A percentile compares a stretch with the other conserved stretches of the same genome.
These are phyloP conservation scores for Jaltomata sinuosa DNA, from an alignment of 257 asterid genomes.

Conservation along the genomic window DNA sequence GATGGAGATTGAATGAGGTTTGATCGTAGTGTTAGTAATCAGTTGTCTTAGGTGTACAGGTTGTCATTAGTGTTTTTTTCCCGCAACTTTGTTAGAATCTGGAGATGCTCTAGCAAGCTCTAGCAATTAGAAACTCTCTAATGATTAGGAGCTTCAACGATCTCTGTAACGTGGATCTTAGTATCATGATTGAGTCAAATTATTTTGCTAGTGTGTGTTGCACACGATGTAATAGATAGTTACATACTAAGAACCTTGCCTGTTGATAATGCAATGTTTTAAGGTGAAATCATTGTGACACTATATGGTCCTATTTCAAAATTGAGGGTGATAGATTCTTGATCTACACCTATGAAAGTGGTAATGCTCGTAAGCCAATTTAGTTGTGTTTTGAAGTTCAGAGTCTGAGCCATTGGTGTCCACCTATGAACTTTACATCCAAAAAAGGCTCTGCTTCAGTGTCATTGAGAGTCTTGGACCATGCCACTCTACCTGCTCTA, in stretches of 20 bases:
- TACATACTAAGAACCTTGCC: background rate
- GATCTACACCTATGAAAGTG: background rate
- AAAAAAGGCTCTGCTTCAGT: conserved; percentile 37
- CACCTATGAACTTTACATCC: conserved; percentile 41
- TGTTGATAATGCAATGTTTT: background rate
- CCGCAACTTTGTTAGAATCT: background rate
- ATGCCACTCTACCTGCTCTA: conserved; percentile 35
- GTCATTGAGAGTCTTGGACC: conserved; percentile 42
- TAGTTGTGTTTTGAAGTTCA: background rate
- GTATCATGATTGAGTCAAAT: background rate
- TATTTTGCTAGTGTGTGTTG: background rate
- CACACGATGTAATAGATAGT: background rate
- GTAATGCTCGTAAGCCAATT: background rate
- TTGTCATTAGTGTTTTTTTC: background rate
- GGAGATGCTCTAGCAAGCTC: background rate
- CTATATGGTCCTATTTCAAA: background rate
- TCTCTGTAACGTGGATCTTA: background rate
- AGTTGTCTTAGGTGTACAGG: background rate
- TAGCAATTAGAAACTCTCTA: background rate
- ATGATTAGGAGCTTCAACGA: background rate
- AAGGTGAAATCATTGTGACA: background rate
- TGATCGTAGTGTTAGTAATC: background rate
- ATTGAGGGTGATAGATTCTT: background rate
- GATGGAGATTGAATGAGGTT: conserved; percentile 8
- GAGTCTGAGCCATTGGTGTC: conserved; percentile 50